A percentile compares a stretch with the other conserved stretches of the same genome.
Conservation (phyloP, 306 rosid genomes). For the Urtica urens region DNA sequence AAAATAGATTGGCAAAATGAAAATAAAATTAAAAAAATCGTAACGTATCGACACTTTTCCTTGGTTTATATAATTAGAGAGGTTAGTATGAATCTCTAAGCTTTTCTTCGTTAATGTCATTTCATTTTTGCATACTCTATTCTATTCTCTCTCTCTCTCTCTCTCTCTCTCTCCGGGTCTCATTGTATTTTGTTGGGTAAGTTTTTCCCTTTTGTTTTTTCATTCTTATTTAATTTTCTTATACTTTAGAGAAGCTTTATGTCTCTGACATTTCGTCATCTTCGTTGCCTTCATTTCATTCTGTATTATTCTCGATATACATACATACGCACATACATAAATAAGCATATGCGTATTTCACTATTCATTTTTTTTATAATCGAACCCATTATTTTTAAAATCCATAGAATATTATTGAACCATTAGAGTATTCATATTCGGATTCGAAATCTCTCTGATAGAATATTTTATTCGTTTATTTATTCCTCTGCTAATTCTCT, state of each 20-base stretch:
- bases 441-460: slow-evolving; percentile 35
- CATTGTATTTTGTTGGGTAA: slow-evolving; percentile 37
- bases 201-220: neutral
- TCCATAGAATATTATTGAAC: no score
- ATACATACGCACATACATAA: no score
- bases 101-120: slow-evolving; percentile 33
- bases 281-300: slow-evolving; percentile 14
- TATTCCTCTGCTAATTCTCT: no score
- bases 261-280: slow-evolving; percentile 31
- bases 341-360: neutral
- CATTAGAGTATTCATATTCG: slow-evolving; percentile 12
- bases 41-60: no score
- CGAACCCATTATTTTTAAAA: no score
- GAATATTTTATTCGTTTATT: no score
- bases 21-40: no score
- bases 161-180: slow-evolving; percentile 5
- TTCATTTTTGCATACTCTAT: slow-evolving; percentile 22
- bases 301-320: slow-evolving; percentile 8
- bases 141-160: slow-evolving; percentile 7
- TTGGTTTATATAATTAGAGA: slow-evolving; percentile 7
- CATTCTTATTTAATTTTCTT: neutral
- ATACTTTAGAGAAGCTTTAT: neutral
- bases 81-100: slow-evolving; percentile 23
- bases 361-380: no score
- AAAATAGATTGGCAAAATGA: neutral